Evolutionary conservation across 768 basidiomycete species (phyloP).

Genomic region (Pleurotus djamor): DNA sequence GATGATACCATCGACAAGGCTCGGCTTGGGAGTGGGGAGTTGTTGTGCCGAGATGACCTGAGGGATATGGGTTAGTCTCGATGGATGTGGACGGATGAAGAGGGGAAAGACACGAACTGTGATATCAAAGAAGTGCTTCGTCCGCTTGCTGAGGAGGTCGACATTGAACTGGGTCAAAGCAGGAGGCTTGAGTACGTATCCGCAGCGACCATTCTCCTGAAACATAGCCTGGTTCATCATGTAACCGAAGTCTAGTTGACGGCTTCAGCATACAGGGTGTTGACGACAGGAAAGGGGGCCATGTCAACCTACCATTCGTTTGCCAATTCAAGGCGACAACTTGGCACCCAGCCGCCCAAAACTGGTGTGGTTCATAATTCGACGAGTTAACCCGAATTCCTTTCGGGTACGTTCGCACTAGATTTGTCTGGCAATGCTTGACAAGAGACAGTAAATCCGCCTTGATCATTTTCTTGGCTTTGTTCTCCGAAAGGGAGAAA

Average conservation of each 20-base stretch:
- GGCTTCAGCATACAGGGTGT: not conserved
- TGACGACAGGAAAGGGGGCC: not conserved
- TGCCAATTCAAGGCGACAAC: slow-evolving; percentile 98
- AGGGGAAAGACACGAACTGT: slow-evolving; percentile 35
- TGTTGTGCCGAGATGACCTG: slow-evolving; percentile 86
- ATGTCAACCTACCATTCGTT: slow-evolving; percentile 69
- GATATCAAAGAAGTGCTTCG: slow-evolving; percentile 62
- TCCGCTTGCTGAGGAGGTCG: slow-evolving; percentile 48
- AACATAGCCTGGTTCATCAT: slow-evolving; percentile 98
- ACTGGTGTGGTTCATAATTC: slow-evolving; percentile 87
- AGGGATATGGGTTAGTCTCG: not conserved
- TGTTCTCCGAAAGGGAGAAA: slow-evolving; percentile 89
- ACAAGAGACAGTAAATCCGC: slow-evolving; percentile 65
- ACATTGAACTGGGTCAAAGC: slow-evolving; percentile 69
- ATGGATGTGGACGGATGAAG: not conserved
- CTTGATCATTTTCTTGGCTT: slow-evolving; percentile 74
- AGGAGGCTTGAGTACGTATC: slow-evolving; percentile 88
- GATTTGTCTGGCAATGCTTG: slow-evolving; percentile 81
- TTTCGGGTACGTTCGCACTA: slow-evolving; percentile 86
- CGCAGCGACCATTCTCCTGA: slow-evolving; percentile 81
- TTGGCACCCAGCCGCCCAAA: slow-evolving; percentile 88
- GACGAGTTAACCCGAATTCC: slow-evolving; percentile 78
- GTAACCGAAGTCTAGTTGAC: slow-evolving; percentile 71
- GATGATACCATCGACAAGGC: slow-evolving; percentile 52
- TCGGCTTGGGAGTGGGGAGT: slow-evolving; percentile 72